Evolutionary conservation across 306 rosid genomes (phyloP).

Genomic region (Citrullus colocynthis): DNA sequence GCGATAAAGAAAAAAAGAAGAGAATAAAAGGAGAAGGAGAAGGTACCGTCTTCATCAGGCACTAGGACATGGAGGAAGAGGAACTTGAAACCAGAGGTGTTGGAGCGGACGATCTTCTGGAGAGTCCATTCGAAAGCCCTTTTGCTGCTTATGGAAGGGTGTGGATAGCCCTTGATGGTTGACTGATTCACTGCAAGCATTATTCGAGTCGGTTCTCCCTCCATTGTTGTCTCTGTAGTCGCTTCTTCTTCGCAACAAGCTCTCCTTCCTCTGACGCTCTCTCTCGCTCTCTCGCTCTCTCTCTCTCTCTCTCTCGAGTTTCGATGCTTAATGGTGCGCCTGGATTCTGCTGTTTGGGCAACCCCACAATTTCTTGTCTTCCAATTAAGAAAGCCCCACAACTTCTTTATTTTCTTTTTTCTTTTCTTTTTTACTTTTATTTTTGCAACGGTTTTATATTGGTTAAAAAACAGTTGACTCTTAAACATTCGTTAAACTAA

Average conservation of each 20-base stretch:
- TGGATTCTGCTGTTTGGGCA: not conserved
- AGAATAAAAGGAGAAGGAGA: not conserved
- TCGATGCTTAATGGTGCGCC: not conserved
- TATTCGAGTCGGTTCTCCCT: slow-evolving; percentile 43
- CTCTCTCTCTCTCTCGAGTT: not conserved
- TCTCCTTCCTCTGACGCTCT: not conserved
- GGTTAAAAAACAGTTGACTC: too few relatives aligned
- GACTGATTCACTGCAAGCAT: slow-evolving; percentile 86
- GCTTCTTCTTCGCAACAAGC: not conserved
- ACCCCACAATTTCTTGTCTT: too few relatives aligned
- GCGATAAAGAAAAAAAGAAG: not conserved
- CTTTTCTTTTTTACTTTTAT: too few relatives aligned
- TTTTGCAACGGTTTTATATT: too few relatives aligned
- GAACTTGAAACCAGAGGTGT: slow-evolving; percentile 48
- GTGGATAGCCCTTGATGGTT: slow-evolving; percentile 72
- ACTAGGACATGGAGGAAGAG: slow-evolving; percentile 82
- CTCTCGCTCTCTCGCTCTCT: not conserved
- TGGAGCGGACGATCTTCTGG: slow-evolving; percentile 62
- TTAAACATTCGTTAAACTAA: too few relatives aligned
- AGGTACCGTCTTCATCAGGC: slow-evolving; percentile 82
- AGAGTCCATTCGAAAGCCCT: slow-evolving; percentile 89
- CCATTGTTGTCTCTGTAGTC: slow-evolving; percentile 12
- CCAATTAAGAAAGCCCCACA: too few relatives aligned
- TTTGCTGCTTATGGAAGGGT: slow-evolving; percentile 79
- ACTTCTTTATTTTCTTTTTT: too few relatives aligned